phyloP scores from a whole-genome alignment of 305 asterid species.

The Fraxinus angustifolia region DNA sequence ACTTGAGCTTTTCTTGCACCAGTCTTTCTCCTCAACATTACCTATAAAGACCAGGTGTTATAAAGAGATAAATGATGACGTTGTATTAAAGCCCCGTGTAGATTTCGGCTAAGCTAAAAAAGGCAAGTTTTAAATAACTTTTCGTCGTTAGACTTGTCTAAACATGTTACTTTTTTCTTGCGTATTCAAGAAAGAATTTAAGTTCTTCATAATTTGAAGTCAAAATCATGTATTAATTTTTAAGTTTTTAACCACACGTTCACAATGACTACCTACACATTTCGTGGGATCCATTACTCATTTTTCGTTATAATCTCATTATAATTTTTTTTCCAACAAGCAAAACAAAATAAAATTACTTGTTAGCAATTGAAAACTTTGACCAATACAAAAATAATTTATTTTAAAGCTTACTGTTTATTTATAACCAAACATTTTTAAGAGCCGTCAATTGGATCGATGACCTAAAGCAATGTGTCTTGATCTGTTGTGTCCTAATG shows the following conservation, averaged over 20 bases:
- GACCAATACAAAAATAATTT: not conserved
- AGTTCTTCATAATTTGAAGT: not conserved
- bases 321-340: not conserved
- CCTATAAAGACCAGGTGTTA: slow-evolving; percentile 34
- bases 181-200: not conserved
- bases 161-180: not conserved
- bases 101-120: not conserved
- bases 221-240: not conserved
- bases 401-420: not conserved
- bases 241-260: not conserved
- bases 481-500: not conserved
- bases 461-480: not conserved
- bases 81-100: not conserved
- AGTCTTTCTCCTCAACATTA: slow-evolving; percentile 33
- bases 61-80: not conserved
- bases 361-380: not conserved
- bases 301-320: not conserved
- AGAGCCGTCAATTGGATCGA: not conserved
- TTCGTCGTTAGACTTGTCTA: not conserved
- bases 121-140: not conserved
- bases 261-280: not conserved
- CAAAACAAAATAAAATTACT: not conserved
- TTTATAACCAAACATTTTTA: not conserved
- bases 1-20: slow-evolving; percentile 46
- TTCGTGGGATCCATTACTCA: not conserved